Evolutionary conservation across 305 asterid species (phyloP).

Genomic region (Fraxinus paxiana): DNA sequence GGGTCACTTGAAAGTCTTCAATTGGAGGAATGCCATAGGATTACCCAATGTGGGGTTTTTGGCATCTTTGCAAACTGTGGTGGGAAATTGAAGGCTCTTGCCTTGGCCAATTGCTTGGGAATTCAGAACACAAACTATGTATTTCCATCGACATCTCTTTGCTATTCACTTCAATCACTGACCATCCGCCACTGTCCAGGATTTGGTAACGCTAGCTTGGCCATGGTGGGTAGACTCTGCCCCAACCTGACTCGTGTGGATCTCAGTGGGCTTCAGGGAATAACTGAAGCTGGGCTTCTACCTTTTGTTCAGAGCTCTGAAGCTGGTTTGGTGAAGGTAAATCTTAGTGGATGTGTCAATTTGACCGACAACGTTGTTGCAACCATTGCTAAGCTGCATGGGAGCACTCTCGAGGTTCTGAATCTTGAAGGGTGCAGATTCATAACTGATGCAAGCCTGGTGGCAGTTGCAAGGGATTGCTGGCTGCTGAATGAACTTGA

Average conservation of each 20-base stretch:
- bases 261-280: slow-evolving; percentile 43
- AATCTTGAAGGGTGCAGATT: slow-evolving; percentile 64
- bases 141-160: slow-evolving; percentile 34
- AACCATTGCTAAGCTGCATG: slow-evolving; percentile 55
- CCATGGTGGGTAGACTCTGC: slow-evolving; percentile 52
- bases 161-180: slow-evolving; percentile 58
- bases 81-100: slow-evolving; percentile 57
- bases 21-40: slow-evolving; percentile 69
- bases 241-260: slow-evolving; percentile 54
- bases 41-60: slow-evolving; percentile 67
- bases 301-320: slow-evolving; percentile 59
- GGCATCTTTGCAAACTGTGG: slow-evolving; percentile 47
- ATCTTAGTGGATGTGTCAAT: slow-evolving; percentile 58
- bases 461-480: slow-evolving; percentile 56
- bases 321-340: slow-evolving; percentile 58
- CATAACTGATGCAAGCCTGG: slow-evolving; percentile 57
- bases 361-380: slow-evolving; percentile 52
- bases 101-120: slow-evolving; percentile 65
- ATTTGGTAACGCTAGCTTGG: slow-evolving; percentile 52
- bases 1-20: slow-evolving; percentile 57
- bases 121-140: slow-evolving; percentile 40
- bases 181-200: slow-evolving; percentile 70
- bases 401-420: slow-evolving; percentile 58
- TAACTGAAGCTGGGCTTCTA: slow-evolving; percentile 62
- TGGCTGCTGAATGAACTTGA: slow-evolving; percentile 57